Evolutionary conservation across 2,329 filamentous ascomycete genomes (phyloP).

Genomic region (Myriangium duriaei): DNA sequence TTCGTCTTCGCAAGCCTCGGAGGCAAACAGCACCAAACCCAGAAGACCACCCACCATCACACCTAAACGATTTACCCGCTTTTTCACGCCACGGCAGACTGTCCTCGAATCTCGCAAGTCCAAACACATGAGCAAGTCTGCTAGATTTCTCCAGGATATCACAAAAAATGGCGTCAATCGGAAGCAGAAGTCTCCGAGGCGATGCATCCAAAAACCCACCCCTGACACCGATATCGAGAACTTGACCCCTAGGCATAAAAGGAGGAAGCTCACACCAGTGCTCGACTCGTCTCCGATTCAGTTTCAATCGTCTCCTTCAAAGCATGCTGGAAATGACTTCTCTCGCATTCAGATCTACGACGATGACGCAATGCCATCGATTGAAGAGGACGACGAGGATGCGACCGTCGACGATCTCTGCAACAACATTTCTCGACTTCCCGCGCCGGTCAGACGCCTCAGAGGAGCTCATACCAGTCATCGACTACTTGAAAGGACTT

Average conservation of each 20-base stretch:
- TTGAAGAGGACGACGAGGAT: conserved; percentile 9
- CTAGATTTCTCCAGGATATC: conserved; percentile 37
- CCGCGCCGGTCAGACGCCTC: conserved; percentile 28
- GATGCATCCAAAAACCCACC: conserved; percentile 4
- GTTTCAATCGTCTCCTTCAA: conserved; percentile 12
- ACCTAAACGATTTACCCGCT: conserved; percentile 38
- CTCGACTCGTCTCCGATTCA: conserved; percentile 30
- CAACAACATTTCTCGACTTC: conserved; percentile 29
- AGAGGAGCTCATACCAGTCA: conserved; percentile 22
- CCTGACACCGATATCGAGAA: conserved; percentile 17
- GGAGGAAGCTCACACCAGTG: conserved; percentile 33
- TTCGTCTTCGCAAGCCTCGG: conserved; percentile 7
- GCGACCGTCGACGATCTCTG: conserved; percentile 23
- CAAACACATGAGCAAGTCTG: conserved; percentile 25
- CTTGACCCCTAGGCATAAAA: conserved; percentile 20
- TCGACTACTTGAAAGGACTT: conserved; percentile 33
- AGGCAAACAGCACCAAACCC: conserved; percentile 23
- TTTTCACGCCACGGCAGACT: conserved; percentile 36
- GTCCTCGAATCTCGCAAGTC: conserved; percentile 15
- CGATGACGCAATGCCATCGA: neutral
- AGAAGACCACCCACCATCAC: conserved; percentile 38
- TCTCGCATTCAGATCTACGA: conserved; percentile 7
- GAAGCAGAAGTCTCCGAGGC: neutral
- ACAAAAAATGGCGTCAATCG: conserved; percentile 34
- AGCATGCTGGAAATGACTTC: conserved; percentile 6